Base-by-base conservation (phyloP, 2,329 filamentous ascomycete species). In the Albophoma yamanashiensis region DNA sequence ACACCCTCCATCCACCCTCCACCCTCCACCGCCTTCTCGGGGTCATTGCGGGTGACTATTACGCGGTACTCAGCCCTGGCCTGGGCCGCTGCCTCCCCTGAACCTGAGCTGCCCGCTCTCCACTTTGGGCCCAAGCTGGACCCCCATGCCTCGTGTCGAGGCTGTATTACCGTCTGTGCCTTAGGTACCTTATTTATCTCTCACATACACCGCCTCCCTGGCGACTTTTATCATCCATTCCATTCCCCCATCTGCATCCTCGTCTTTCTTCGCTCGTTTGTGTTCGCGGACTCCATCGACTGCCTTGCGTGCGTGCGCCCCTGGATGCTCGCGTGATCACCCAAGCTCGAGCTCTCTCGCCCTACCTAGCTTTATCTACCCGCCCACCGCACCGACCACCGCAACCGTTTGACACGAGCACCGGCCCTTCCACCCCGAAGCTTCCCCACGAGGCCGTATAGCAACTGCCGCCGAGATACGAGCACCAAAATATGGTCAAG, bases 401-500 rank as follows among this genome's bases (percentile, higher is more conserved):
- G 27, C 50, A 8, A 3, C 27, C 50, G 8, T n/a, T 53, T 53
- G 50, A 53, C 20, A n/a, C 43, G 36, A 38, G 36, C 36, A 14
- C 9, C 36, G 1, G 11, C 34, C 7, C 6, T 11, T 36, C 34
- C 34, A 36, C 6, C 34, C 34, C 34, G 34, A 36, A 36, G 34
- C 34, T 36, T 36, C n/a, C 14, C 20, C 25, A 27, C 22, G 27
- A n/a, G 17, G 17, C 34, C 56, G 3, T 27, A 43, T 47, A 34
- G 31, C 50, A 34, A n/a, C 8, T 8, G 8, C 34, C 34, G 47
- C 27, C 1, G 12, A n/a, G 50, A 36, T 25, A 38, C 17, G 55
- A 45, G 25, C 40, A 56, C 25, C 58, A 56, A 61, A 64, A 61
- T 31, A 64, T 64, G 62, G 57, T 62, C 60, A 56, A 61, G 43